Conservation (phyloP, 177 flowering plant genomes). For the Vitis hybrid region DNA sequence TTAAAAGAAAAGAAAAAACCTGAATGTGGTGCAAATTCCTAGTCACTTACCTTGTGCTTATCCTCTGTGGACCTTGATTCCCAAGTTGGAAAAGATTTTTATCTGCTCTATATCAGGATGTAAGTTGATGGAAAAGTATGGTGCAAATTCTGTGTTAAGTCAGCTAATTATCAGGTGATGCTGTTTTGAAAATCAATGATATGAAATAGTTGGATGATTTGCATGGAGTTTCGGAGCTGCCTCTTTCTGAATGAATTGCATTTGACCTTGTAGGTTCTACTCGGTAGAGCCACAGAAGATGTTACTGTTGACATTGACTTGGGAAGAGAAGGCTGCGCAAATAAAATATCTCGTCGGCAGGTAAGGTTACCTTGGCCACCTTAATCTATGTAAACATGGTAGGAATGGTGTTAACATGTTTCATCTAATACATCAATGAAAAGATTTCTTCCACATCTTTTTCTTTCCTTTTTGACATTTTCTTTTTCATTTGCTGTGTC, state of each 20-base stretch:
- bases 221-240: not conserved
- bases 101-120: not conserved
- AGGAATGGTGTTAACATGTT: too few relatives aligned
- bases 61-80: too few relatives aligned
- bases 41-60: too few relatives aligned
- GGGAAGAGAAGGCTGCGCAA: conserved; percentile 67
- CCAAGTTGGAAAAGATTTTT: too few relatives aligned
- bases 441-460: not conserved
- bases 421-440: not conserved
- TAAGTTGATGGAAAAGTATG: not conserved
- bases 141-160: too few relatives aligned
- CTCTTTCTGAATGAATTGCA: not conserved
- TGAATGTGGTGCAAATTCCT: too few relatives aligned
- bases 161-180: not conserved
- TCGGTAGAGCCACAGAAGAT: conserved; percentile 84
- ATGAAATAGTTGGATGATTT: not conserved
- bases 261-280: conserved; percentile 50
- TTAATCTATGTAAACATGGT: too few relatives aligned
- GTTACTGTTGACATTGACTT: conserved; percentile 75
- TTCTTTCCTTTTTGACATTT: not conserved
- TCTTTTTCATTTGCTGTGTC: not conserved
- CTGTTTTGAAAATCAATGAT: not conserved
- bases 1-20: too few relatives aligned
- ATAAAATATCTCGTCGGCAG: conserved; percentile 87
- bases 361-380: conserved; percentile 26